Conservation (phyloP, 768 basidiomycete species). For the Lyophyllum atratum region DNA sequence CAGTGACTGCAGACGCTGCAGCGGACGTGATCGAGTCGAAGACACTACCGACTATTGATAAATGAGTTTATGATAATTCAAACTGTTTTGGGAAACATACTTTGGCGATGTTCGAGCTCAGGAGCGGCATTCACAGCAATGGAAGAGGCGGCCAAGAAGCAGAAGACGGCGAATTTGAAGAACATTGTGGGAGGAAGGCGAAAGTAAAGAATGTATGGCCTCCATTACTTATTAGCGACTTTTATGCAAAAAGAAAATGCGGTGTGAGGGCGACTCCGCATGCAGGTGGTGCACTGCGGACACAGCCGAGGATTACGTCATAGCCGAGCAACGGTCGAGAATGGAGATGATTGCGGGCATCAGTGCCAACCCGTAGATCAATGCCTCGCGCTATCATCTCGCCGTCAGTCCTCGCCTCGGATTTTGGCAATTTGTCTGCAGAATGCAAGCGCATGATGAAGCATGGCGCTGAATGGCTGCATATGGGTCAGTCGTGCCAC, state of each 20-base stretch:
- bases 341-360: no score
- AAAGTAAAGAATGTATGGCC: constrained; percentile 8
- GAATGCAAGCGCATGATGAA: constrained; percentile 98
- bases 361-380: neutral
- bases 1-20: constrained; percentile 29
- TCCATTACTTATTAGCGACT: neutral
- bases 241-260: neutral
- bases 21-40: constrained; percentile 40
- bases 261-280: neutral
- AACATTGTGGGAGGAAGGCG: constrained; percentile 36
- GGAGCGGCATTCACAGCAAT: constrained; percentile 37
- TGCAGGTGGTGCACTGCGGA: neutral
- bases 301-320: constrained; percentile 11
- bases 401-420: constrained; percentile 95
- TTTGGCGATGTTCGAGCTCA: constrained; percentile 41
- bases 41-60: constrained; percentile 36
- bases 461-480: constrained; percentile 95
- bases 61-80: neutral
- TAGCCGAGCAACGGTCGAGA: neutral
- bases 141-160: constrained; percentile 36
- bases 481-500: constrained; percentile 71
- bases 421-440: constrained; percentile 92
- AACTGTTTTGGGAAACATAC: constrained; percentile 29
- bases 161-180: constrained; percentile 35
- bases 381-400: constrained; percentile 95